A percentile compares a stretch with the other conserved stretches of the same genome.
Evolutionary conservation across 352 stramenopile species (phyloP).

Genomic region (Pythium vanterpoolii): DNA sequence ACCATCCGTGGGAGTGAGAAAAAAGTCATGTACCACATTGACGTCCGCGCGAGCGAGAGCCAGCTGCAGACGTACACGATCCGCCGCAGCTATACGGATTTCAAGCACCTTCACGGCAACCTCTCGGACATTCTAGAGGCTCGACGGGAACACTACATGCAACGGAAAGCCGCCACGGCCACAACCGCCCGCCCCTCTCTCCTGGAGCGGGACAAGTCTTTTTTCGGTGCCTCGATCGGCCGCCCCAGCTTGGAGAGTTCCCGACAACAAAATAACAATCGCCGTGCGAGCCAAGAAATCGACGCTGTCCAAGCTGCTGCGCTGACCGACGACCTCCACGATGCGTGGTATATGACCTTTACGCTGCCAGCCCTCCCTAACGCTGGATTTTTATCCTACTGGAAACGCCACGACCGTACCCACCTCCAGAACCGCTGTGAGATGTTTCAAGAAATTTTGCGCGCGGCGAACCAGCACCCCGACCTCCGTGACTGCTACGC

Average conservation of each 20-base stretch:
- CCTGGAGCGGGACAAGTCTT: slow-evolving; percentile 5
- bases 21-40: slow-evolving; percentile 88
- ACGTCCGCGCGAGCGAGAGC: slow-evolving; percentile 68
- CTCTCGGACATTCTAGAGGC: slow-evolving; percentile 67
- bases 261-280: slow-evolving; percentile 6
- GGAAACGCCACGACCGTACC: slow-evolving; percentile 74
- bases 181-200: background rate
- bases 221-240: background rate
- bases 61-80: slow-evolving; percentile 85
- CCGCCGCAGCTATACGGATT: slow-evolving; percentile 80
- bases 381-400: slow-evolving; percentile 74
- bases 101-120: slow-evolving; percentile 71
- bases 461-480: slow-evolving; percentile 31
- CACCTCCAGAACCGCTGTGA: slow-evolving; percentile 68
- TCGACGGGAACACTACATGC: slow-evolving; percentile 49
- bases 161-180: slow-evolving; percentile 3
- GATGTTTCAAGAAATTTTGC: slow-evolving; percentile 72
- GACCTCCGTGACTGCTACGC: slow-evolving; percentile 36
- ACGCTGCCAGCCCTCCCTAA: slow-evolving; percentile 63
- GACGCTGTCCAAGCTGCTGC: background rate
- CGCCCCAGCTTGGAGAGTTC: background rate
- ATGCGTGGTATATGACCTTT: slow-evolving; percentile 59
- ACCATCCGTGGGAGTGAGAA: slow-evolving; percentile 67
- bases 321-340: slow-evolving; percentile 17
- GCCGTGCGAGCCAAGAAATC: slow-evolving; percentile 15